These are phyloP conservation scores for Aspergillus latus DNA, from an alignment of 2,329 filamentous ascomycete species.

Conservation along the genomic window DNA sequence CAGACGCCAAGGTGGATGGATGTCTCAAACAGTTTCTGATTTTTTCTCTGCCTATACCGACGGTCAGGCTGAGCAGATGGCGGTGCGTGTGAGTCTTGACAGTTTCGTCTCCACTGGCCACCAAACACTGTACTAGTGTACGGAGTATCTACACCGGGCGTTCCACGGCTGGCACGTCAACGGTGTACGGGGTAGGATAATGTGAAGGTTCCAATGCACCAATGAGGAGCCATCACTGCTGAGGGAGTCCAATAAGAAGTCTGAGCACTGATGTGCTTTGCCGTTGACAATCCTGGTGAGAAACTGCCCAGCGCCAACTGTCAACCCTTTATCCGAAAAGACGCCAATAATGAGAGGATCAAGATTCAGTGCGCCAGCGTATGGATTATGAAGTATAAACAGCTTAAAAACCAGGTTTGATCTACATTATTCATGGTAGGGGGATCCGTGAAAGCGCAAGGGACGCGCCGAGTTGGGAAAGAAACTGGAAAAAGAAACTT, in stretches of 20 bases:
- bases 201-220: not conserved
- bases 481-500: conserved; percentile 11
- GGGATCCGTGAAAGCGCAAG: conserved; percentile 10
- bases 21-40: conserved; percentile 1
- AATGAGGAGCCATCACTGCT: not conserved
- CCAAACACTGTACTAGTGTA: not conserved
- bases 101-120: not conserved
- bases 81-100: not conserved
- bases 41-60: conserved; percentile 3
- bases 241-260: conserved; percentile 7
- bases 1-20: conserved; percentile 3
- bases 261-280: conserved; percentile 18
- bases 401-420: not conserved
- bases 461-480: conserved; percentile 7
- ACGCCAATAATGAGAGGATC: not conserved
- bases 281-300: conserved; percentile 10
- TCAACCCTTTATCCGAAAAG: conserved; percentile 8
- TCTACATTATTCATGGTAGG: not conserved
- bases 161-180: not conserved
- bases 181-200: not conserved
- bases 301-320: not conserved
- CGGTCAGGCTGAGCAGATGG: not conserved
- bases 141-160: no score
- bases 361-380: not conserved
- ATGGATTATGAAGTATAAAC: not conserved